Base-by-base conservation (phyloP, 176 grass and related monocot genomes). In the Olyra latifolia region DNA sequence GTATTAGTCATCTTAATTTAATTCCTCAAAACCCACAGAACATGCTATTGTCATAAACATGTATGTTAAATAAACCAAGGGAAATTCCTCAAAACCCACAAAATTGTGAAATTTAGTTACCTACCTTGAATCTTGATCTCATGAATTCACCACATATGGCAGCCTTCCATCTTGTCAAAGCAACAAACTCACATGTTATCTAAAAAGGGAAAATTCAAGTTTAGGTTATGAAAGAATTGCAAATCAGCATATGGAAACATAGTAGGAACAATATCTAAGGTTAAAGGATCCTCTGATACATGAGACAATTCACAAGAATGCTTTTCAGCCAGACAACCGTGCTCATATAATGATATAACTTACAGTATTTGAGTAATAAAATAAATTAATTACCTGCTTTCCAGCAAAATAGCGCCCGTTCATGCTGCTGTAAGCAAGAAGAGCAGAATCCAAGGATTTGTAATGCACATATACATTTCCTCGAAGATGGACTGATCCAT, bases 101-200 rank as follows among this genome's bases (percentile, higher is more conserved):
- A 50, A 32, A 52, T 56, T 65, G 49, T 56, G 79, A 75, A 67
- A 30, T 75, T 39, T 38, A 83, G 62, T 39, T 87, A 95, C 96
- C 92, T 99, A 99, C 96, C 92, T 99, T 99, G 55, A 95, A 85
- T 80, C 90, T 95, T 77, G 92, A 89, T 61, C 93, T 93, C 96
- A 95, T 95, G 84, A 88, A 99, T 72, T 99, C 96, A 54, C 96
- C 96, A 70, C 96, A 95, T 83, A 95, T 99, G 42, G 96, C 96
- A 80, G 90, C 81, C 66, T 93, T 99, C 96, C 96, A 99, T 89
- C 69, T 99, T 67, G 96, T 93, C 40, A 99, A 16, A 57, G 90
- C 84, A 79, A 93, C 88, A 84, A 93, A 99, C 65, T 95, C 96
- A 40, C 88, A 99, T 79, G 88, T 88, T 78, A 95, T 82, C 96